Conservation (phyloP, 2,329 filamentous ascomycete species). For the Microdochium bolleyi region DNA sequence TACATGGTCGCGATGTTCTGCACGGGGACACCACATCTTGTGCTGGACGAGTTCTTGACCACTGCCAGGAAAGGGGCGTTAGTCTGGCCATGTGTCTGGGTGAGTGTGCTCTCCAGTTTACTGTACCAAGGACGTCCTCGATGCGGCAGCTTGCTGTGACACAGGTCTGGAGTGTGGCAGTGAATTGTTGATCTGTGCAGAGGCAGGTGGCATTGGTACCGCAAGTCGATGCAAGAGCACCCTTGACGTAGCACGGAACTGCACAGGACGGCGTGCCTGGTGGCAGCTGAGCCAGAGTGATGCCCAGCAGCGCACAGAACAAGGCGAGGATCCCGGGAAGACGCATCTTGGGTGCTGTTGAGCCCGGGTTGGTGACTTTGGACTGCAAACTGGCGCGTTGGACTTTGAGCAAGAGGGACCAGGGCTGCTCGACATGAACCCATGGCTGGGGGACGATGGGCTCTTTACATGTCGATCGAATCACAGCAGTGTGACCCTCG, state of each 20-base stretch:
- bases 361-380: background rate
- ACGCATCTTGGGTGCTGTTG: background rate
- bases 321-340: background rate
- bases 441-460: background rate
- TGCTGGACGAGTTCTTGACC: constrained; percentile 7
- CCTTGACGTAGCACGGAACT: background rate
- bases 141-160: background rate
- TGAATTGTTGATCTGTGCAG: background rate
- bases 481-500: background rate
- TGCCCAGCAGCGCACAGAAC: background rate
- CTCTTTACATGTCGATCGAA: background rate
- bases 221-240: background rate
- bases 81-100: background rate
- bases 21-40: constrained; percentile 7
- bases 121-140: background rate
- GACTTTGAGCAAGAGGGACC: background rate
- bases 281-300: background rate
- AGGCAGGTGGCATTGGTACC: background rate
- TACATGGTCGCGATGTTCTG: constrained; percentile 7
- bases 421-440: background rate
- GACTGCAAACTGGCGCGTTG: background rate
- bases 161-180: background rate
- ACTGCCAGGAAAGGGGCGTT: background rate
- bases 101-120: background rate
- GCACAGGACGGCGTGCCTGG: background rate